Evolutionary conservation across 2,329 filamentous ascomycete species (phyloP), one percentile per base, ranked within the genome.

Genomic region (Madurella fahalii): DNA sequence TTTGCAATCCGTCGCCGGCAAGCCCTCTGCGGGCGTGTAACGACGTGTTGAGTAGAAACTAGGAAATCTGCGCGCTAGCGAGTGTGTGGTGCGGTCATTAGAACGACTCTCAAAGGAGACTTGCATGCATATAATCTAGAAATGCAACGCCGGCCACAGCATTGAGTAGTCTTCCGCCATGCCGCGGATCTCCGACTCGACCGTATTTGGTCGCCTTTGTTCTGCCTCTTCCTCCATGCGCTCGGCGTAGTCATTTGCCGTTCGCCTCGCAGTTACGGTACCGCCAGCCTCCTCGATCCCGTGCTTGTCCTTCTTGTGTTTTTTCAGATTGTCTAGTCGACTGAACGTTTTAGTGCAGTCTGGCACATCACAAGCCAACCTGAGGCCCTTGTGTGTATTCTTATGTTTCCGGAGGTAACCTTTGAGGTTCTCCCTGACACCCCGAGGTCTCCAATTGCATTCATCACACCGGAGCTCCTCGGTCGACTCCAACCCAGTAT

Each of bases 331-430:
- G 52, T 68, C 66, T 2, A 67, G 57, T 3, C 66, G 64, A 39
- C 64, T 67, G 43, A 67, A 68, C 9, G 63, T 65, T 55, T 65
- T 65, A 13, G 58, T 61, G 47, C 66, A 68, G 9, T 60, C 61
- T 5, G 56, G 47, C n/a, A 64, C 58, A 37, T 65, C 63, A 30
- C 66, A 68, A 1, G 60, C 55, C 8, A 65, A 50, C 8, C 64
- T 59, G 7, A 65, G 53, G 2, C 65, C 65, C 41, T 62, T 65
- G 56, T 68, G 66, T 9, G 64, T 66, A 34, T 68, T 65, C 39
- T 65, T 67, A 57, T 68, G 66, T 39, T 68, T 68, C n/a, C 65
- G 64, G 4, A 67, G 59, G 44, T 68, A 68, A 11, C 64, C 65
- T 18, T 62, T 62, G 5, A 66, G 52, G 47, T 68, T 68, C 44